phyloP scores from a whole-genome alignment of 1,284 basidiomycete genomes.

The Ustilago esculenta region DNA sequence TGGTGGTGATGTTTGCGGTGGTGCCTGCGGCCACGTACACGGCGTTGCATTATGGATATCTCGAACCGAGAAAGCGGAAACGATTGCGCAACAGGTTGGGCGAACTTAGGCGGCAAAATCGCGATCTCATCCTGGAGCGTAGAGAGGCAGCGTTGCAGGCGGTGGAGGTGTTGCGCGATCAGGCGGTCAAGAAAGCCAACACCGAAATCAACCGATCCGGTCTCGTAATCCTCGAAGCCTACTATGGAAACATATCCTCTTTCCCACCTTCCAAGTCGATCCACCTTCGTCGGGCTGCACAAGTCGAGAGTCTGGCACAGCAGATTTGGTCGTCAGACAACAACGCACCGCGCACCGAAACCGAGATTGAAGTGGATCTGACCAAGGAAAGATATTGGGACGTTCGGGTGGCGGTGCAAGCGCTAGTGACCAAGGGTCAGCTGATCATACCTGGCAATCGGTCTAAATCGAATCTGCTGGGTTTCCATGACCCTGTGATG shows the following conservation, averaged over 20 bases:
- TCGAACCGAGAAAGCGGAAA: conserved; percentile 72
- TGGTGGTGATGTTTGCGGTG: conserved; percentile 71
- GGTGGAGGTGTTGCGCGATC: conserved; percentile 68
- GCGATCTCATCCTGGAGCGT: conserved; percentile 74
- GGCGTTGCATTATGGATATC: conserved; percentile 72
- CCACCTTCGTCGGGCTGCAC: too few relatives aligned
- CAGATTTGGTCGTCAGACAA: too few relatives aligned
- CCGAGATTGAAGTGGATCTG: not conserved
- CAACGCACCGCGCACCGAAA: too few relatives aligned
- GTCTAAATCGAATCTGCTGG: conserved; percentile 75
- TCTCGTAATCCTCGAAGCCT: conserved; percentile 77
- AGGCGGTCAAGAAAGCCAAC: conserved; percentile 67
- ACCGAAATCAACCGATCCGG: conserved; percentile 69
- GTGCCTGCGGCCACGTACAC: conserved; percentile 72
- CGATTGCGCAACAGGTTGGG: conserved; percentile 67
- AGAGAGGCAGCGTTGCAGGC: conserved; percentile 74
- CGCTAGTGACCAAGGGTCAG: conserved; percentile 80
- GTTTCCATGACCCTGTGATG: conserved; percentile 80
- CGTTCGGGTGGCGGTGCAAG: conserved; percentile 82
- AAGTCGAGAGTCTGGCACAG: too few relatives aligned
- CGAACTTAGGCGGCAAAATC: conserved; percentile 73
- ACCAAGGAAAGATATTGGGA: conserved; percentile 72
- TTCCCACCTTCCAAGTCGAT: conserved; percentile 49
- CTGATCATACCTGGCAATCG: conserved; percentile 80
- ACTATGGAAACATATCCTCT: conserved; percentile 69